Percentiles rank a stretch among this genome's conserved stretches.
These are phyloP conservation scores for Pachyrhizus erosus DNA, from an alignment of 306 rosid species.

Conservation along the genomic window DNA sequence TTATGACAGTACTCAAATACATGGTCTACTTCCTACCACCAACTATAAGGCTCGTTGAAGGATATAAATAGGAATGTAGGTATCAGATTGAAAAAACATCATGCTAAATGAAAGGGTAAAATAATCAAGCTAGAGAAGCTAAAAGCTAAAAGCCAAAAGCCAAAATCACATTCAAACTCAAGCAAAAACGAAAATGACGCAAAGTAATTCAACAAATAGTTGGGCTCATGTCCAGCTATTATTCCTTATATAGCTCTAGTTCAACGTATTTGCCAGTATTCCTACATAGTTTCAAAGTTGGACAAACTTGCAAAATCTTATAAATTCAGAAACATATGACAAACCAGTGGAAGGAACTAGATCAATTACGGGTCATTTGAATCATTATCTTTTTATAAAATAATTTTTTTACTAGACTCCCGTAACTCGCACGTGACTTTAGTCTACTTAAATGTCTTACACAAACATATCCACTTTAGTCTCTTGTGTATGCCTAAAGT, in stretches of 20 bases:
- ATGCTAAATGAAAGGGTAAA: not conserved
- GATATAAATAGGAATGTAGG: not conserved
- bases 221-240: not conserved
- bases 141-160: slow-evolving; percentile 13
- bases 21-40: not conserved
- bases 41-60: not conserved
- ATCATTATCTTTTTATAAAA: not conserved
- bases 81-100: not conserved
- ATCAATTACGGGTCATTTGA: no score
- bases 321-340: not conserved
- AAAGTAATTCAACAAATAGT: not conserved
- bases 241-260: not conserved
- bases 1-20: not conserved
- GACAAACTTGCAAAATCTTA: no score
- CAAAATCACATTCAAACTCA: not conserved
- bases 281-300: no score
- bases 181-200: not conserved
- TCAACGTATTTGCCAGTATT: not conserved
- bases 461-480: not conserved
- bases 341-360: not conserved
- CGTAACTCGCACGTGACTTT: not conserved
- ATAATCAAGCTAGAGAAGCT: not conserved
- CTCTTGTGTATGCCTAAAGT: not conserved
- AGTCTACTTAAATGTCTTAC: not conserved
- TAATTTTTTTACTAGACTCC: not conserved